Base-by-base conservation (phyloP, 805 yeast species). In the Naumovozyma castellii region DNA sequence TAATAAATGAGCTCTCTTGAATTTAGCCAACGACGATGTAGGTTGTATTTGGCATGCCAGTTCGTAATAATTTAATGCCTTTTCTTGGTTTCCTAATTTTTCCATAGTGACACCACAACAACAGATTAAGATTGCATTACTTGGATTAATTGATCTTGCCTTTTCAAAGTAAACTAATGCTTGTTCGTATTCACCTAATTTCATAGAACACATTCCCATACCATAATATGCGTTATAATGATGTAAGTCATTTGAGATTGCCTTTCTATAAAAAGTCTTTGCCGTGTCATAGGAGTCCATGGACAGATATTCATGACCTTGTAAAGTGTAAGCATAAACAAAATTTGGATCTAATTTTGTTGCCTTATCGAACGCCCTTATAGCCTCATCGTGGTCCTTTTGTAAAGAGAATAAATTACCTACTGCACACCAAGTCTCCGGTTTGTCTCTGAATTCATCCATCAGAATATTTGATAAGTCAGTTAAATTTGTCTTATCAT, bases 211-310 rank as follows among this genome's bases (percentile, higher is more conserved):
- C 90, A 87, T 86, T 5, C 97, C 98, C 41, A 92, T 74, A 19
- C 98, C 98, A 54, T 92, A 92, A 53, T 88, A 77, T 0, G 97
- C 97, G 61, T 90, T 92, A 61, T 88, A 92, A 57, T 86, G 96
- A 42, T 87, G 69, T 35, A 80, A 71, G 53, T 90, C 95, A 32
- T 79, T 70, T 18, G 80, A 65, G 35, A 92, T 68, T 3, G 96
- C 94, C 45, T 71, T 68, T 29, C 95, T 64, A 69, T 87, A 92
- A 44, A 85, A 76, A 41, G 81, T 84, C 45, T 83, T 72, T 0
- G 98, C 97, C 55, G 78, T 75, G 56, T 87, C 96, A 62, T 81
- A 84, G 29, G 94, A 87, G 63, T 94, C 98, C 52, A 76, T 85
- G 2, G 90, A 73, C 27, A 85, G 76, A 54, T 75, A 78, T 61